These are phyloP conservation scores for Aspergillus bertholletiae DNA, from an alignment of 495 filamentous ascomycete species.

Conservation along the genomic window DNA sequence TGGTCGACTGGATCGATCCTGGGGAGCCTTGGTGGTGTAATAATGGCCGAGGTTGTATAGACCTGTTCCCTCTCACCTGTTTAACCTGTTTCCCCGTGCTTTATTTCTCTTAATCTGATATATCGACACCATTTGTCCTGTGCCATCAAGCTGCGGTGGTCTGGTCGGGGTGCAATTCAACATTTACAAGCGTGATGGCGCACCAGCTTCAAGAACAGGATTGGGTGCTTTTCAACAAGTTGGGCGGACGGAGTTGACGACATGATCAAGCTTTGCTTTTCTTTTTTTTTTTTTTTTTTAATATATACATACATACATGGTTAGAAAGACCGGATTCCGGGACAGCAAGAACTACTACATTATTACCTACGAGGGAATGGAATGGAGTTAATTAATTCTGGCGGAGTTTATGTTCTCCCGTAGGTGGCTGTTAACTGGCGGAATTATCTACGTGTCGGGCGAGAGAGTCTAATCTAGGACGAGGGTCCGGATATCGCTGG, in stretches of 20 bases:
- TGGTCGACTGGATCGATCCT: background rate
- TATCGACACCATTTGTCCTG: background rate
- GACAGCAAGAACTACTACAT: no score
- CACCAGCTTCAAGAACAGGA: background rate
- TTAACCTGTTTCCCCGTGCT: background rate
- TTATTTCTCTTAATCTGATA: background rate
- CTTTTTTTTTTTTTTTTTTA: no score
- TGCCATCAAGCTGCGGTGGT: background rate
- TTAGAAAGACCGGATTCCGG: no score
- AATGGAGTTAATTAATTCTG: background rate
- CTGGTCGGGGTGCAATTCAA: constrained; percentile 20
- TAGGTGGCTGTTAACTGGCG: no score
- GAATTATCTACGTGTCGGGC: no score
- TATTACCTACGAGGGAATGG: background rate
- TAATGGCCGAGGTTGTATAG: background rate
- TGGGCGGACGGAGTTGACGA: background rate
- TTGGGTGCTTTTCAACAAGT: constrained; percentile 1
- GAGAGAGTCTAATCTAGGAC: no score
- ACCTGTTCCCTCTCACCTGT: background rate
- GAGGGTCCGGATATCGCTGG: background rate
- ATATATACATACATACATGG: no score
- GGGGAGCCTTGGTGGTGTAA: background rate
- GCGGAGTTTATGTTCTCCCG: background rate
- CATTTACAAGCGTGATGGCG: constrained; percentile 10
- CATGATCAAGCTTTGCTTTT: no score